Evolutionary conservation across 2,329 filamentous ascomycete genomes (phyloP), one percentile per base, ranked within the genome.

Genomic region (Zymoseptoria tritici): DNA sequence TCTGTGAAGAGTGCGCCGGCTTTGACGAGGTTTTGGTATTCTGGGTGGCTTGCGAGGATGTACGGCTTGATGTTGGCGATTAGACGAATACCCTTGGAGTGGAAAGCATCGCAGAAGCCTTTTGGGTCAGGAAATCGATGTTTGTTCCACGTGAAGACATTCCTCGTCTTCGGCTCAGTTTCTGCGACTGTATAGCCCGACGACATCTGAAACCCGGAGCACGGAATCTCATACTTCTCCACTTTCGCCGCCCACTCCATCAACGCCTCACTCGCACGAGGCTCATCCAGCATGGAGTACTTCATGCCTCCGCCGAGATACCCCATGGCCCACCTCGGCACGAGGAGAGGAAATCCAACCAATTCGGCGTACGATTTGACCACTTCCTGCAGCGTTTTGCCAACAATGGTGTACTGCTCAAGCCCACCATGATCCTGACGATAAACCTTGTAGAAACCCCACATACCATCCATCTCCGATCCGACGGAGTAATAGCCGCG

Each of bases 1-100:
- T 90, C 83, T 0, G 74, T 82, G 75, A 91, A 90, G 52, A 91
- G 79, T 0, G 83, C 87, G 0, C 81, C 81, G 0, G 77, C 77
- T 0, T 79, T 76, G n/a, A 79, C 80, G 0, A 90, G 77, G 62
- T 81, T 83, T 31, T 82, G 64, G 65, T 89, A 90, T 54, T 84
- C 84, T 0, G 87, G 87, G 62, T 90, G 88, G 26, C 77, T 88
- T 0, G 75, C 80, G 1, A 90, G 76, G 0, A 90, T 78, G 68
- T 90, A 90, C 0, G 87, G 87, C 73, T 90, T 90, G 64, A 90
- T 83, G 63, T 90, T 90, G 20, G 85, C 84, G 46, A 90, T 79
- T 8, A 90, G 75, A 0, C 87, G 79, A 63, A 91, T 86, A 0
- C 87, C 87, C 19, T 82, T 79, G 49, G 77, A 75, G 67, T 88